phyloP scores from a whole-genome alignment of 345 rosid genomes.

The Arabis hirsuta region DNA sequence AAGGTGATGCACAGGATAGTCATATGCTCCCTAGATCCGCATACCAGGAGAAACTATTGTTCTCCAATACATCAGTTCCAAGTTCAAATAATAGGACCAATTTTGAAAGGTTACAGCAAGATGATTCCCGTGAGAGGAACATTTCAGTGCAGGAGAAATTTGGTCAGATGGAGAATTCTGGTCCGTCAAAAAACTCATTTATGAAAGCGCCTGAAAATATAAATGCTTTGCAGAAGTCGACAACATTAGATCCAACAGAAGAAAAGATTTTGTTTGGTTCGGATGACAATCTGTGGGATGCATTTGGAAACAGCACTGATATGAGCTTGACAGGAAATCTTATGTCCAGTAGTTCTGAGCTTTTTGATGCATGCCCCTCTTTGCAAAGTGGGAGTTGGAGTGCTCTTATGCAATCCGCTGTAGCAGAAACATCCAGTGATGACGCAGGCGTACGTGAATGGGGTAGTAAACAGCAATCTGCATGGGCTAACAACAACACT shows the following conservation, averaged over 20 bases:
- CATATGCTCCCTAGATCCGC: constrained; percentile 54
- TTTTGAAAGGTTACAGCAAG: constrained; percentile 53
- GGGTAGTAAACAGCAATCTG: constrained; percentile 35
- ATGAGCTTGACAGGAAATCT: constrained; percentile 54
- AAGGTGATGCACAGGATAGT: constrained; percentile 54
- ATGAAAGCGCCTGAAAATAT: constrained; percentile 48
- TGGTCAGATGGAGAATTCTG: constrained; percentile 45
- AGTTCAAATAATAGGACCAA: constrained; percentile 50
- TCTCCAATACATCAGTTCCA: constrained; percentile 48
- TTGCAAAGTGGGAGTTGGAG: constrained; percentile 98
- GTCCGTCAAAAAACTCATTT: constrained; percentile 50
- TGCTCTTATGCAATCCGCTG: constrained; percentile 99
- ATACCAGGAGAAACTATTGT: constrained; percentile 49
- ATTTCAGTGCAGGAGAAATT: constrained; percentile 47
- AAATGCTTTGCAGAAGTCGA: constrained; percentile 54
- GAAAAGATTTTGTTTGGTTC: constrained; percentile 86
- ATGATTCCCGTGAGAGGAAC: constrained; percentile 50
- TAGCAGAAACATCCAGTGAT: constrained; percentile 78
- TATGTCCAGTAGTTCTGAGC: constrained; percentile 53
- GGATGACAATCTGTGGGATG: constrained; percentile 86
- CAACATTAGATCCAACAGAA: constrained; percentile 87
- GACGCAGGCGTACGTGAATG: constrained; percentile 44
- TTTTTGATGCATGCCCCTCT: constrained; percentile 61
- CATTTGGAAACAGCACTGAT: constrained; percentile 62
- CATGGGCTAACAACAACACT: constrained; percentile 26